Evolutionary conservation across 129 eudicot species (phyloP), one percentile per base, ranked within the genome.

Genomic region (Oenanthe sinensis): DNA sequence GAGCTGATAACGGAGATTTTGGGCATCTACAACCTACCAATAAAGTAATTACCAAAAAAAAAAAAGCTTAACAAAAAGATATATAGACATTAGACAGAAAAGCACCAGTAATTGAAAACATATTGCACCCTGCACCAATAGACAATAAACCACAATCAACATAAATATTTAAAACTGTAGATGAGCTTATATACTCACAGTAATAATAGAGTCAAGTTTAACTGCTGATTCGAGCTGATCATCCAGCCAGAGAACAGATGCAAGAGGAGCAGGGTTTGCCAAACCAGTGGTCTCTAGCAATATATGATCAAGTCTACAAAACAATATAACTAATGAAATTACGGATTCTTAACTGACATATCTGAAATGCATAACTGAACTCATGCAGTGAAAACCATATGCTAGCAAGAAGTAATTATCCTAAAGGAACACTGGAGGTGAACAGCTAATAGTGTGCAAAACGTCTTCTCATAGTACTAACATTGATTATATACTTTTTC

Each of bases 241-340:
- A 88, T 94, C 98, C 87, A 94, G 80, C 98, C 98, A 94, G 72
- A 94, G 97, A 80, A 94, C 86, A 49, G 98, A 94, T 45, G 97
- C 98, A 68, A 94, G 97, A 63, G 98, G 98, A 79, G 98, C 98
- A 78, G 98, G 98, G 89, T 94, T 94, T 80, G 98, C 98, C 86
- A 94, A 81, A 72, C 98, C 98, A 69, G 98, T 94, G 43, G 98
- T 94, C 96, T 94, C 98, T 68, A 94, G 83, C 79, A 94, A 87
- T 88, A 94, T 94, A 82, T 94, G 97, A 85, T 94, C 98, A 88
- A 94, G 85, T 81, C 98, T 94, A 87, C 60, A 72, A 15, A 77
- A 37, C 80, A 63, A 79, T 39, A n/a, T 63, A 80, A 33, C 11
- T 20, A 36, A 65, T 50, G 20, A 74, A 74, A 26, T 24, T 5